Evolutionary conservation across 2,329 filamentous ascomycete genomes (phyloP), one percentile per base, ranked within the genome.

Genomic region (Aureobasidium vineae): DNA sequence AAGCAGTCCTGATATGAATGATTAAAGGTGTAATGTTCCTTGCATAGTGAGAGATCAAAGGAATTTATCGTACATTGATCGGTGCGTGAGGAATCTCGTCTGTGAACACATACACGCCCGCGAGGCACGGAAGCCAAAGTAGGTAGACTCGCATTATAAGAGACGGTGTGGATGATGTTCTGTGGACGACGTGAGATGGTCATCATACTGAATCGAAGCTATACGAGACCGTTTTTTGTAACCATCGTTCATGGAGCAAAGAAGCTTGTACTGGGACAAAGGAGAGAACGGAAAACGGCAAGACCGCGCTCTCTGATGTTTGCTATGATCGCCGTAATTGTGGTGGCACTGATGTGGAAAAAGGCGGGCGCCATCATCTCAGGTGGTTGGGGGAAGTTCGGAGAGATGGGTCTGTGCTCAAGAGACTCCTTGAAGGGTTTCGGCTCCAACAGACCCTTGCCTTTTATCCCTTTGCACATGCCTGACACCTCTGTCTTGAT

Each of bases 11-110:
- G 57, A 60, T 60, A 47, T 60, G 40, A 60, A 47, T 60, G 21
- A 60, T 21, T 19, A 28, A 13, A 19, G 26, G 31, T 31, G 38
- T 28, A 26, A 31, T n/a, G 31, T 23, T 60, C 57, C 57, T 60
- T 63, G 47, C 47, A 21, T 63, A 23, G 59, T 33, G 16, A 26
- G 36, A 52, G 16, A 40, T 40, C 47, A 63, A 38, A 60, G 57
- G 59, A 52, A 63, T 50, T 52, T 45, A 63, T 40, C 59, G 33
- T 63, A 63, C 59, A 63, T 63, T 28, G 28, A n/a, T 50, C 59
- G 31, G 31, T 52, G 59, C 52, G 59, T 19, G 41, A 63, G 59
- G 59, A 63, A 52, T 63, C 43, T 21, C 36, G n/a, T 52, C 47
- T 40, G 16, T 52, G 59, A 63, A 8, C 33, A 41, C 43, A 52